Conservation (phyloP, 129 eudicot species). For the Centella asiatica region DNA sequence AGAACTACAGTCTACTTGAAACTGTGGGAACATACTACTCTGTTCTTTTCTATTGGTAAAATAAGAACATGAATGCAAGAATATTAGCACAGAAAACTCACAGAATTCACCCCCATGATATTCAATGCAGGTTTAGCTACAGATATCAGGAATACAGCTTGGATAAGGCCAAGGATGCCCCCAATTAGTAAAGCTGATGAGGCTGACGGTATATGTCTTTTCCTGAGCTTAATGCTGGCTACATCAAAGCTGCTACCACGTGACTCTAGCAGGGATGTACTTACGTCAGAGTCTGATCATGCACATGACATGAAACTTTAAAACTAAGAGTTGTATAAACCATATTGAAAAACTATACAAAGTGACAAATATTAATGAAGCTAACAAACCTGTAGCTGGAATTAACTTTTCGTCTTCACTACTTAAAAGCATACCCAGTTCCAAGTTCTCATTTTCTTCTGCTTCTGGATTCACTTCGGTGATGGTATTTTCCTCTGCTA, state of each 20-base stretch:
- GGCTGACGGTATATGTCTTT: conserved; percentile 35
- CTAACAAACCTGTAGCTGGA: conserved; percentile 23
- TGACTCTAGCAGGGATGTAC: conserved; percentile 15
- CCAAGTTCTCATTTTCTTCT: conserved; percentile 22
- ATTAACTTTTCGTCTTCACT: conserved; percentile 38
- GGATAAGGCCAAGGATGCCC: conserved; percentile 62
- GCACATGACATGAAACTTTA: neutral
- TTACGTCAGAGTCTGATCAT: conserved; percentile 23
- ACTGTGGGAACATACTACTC: no score
- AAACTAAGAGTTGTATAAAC: no score
- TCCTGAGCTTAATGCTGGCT: neutral
- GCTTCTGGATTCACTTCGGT: conserved; percentile 11
- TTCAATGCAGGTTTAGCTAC: conserved; percentile 46
- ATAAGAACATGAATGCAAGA: neutral
- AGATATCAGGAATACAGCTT: conserved; percentile 46
- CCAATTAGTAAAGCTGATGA: conserved; percentile 70
- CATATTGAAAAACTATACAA: no score
- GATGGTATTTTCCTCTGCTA: conserved; percentile 77
- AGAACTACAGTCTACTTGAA: no score
- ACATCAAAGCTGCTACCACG: conserved; percentile 6
- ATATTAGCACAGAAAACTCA: conserved; percentile 20
- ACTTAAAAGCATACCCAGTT: conserved; percentile 21
- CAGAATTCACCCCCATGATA: conserved; percentile 68
- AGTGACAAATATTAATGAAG: neutral
- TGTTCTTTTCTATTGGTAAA: no score